Evolutionary conservation across 257 asterid genomes (phyloP).

Genomic region (Solanum chiquidenum): DNA sequence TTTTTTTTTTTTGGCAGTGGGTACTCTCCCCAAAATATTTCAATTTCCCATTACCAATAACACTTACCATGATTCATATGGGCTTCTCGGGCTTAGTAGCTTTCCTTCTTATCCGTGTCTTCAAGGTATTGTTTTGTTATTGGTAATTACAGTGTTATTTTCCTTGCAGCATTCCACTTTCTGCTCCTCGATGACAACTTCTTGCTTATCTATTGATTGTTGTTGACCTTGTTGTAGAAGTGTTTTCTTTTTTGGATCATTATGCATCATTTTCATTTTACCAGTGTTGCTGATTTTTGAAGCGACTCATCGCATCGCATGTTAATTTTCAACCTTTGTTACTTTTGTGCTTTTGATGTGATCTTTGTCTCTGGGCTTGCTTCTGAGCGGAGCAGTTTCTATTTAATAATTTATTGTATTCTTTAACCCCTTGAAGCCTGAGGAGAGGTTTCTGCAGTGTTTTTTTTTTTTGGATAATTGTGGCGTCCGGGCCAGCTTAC

Average conservation of each 20-base stretch:
- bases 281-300: background rate
- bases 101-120: conserved; percentile 79
- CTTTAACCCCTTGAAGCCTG: background rate
- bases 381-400: background rate
- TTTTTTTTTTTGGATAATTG: background rate
- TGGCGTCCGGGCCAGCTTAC: background rate
- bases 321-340: background rate
- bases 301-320: background rate
- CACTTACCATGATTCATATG: conserved; percentile 98
- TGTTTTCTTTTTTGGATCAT: background rate
- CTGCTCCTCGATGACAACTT: background rate
- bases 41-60: conserved; percentile 93
- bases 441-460: background rate
- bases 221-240: background rate
- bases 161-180: background rate
- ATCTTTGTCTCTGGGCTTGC: background rate
- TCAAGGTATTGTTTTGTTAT: conserved; percentile 45
- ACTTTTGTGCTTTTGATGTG: background rate
- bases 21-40: conserved; percentile 95
- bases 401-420: background rate
- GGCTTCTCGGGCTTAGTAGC: conserved; percentile 96
- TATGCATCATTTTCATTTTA: background rate
- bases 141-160: background rate
- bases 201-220: background rate
- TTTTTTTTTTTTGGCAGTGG: conserved; percentile 51